A percentile compares a stretch with the other conserved stretches of the same genome.
Conservation (phyloP, 148 eudicot genomes). For the Vaccinium macrocarpon region DNA sequence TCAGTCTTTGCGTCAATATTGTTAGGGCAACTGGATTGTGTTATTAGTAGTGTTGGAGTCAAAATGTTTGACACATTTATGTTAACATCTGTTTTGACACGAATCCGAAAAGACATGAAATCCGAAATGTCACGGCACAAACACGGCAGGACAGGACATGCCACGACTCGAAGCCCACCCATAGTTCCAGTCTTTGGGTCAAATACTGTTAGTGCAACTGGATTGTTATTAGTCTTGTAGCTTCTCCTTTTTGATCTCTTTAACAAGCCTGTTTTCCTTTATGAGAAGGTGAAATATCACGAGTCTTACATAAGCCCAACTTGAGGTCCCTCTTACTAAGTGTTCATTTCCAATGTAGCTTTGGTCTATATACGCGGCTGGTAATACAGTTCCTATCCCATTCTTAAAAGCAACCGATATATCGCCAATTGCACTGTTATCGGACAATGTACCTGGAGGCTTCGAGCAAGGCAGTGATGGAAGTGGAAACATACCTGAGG, state of each 20-base stretch:
- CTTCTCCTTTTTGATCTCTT: background rate
- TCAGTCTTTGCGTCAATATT: no score
- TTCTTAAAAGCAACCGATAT: conserved; percentile 95
- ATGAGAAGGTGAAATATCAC: background rate
- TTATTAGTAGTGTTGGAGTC: no score
- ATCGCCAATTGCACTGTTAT: conserved; percentile 93
- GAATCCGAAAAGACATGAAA: no score
- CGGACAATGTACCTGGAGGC: conserved; percentile 76
- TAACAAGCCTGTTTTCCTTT: background rate
- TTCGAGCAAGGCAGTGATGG: conserved; percentile 43
- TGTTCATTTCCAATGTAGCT: conserved; percentile 46
- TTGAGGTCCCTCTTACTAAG: conserved; percentile 19
- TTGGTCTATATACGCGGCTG: conserved; percentile 97
- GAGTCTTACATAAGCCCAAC: conserved; percentile 12
- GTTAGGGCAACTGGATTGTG: no score
- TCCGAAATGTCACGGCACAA: no score
- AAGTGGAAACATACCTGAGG: conserved; percentile 63
- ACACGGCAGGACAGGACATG: no score
- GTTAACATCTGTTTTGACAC: no score
- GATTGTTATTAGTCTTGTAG: background rate
- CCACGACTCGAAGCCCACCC: no score
- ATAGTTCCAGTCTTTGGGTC: no score
- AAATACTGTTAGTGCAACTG: background rate
- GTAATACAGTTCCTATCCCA: conserved; percentile 97
- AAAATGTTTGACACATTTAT: no score